Conservation (phyloP, 148 eudicot genomes). For the Nepenthes gracilis region DNA sequence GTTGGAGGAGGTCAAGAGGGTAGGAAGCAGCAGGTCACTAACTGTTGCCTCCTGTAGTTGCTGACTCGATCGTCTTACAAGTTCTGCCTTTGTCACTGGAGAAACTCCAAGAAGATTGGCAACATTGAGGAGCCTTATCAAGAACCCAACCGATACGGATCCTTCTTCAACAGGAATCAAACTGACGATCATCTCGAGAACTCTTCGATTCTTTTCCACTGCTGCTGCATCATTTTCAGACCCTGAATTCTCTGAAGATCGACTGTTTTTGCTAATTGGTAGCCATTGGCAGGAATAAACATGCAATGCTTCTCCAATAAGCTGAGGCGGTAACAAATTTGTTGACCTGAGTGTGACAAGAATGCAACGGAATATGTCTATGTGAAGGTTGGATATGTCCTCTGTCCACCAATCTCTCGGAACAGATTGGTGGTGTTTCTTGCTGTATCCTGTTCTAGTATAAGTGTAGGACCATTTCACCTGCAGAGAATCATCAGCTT, state of each 20-base stretch:
- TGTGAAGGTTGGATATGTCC: conserved; percentile 40
- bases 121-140: conserved; percentile 33
- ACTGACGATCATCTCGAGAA: conserved; percentile 35
- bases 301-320: conserved; percentile 62
- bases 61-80: conserved; percentile 28
- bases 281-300: conserved; percentile 50
- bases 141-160: conserved; percentile 42
- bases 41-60: conserved; percentile 42
- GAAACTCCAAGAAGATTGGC: conserved; percentile 21
- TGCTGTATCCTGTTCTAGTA: conserved; percentile 40
- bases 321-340: conserved; percentile 29
- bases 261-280: conserved; percentile 11
- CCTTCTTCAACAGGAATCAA: conserved; percentile 37
- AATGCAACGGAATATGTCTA: conserved; percentile 36
- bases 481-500: conserved; percentile 31
- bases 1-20: background rate
- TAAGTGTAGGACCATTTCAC: conserved; percentile 63
- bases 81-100: conserved; percentile 32
- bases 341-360: conserved; percentile 30
- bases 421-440: conserved; percentile 22
- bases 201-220: conserved; percentile 12
- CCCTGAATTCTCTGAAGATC: conserved; percentile 15
- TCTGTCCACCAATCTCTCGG: conserved; percentile 80
- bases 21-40: conserved; percentile 26
- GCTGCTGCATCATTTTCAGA: conserved; percentile 9